These are phyloP conservation scores for Saccharomycopsis amapae DNA, from an alignment of 805 yeast genomes.

Conservation along the genomic window DNA sequence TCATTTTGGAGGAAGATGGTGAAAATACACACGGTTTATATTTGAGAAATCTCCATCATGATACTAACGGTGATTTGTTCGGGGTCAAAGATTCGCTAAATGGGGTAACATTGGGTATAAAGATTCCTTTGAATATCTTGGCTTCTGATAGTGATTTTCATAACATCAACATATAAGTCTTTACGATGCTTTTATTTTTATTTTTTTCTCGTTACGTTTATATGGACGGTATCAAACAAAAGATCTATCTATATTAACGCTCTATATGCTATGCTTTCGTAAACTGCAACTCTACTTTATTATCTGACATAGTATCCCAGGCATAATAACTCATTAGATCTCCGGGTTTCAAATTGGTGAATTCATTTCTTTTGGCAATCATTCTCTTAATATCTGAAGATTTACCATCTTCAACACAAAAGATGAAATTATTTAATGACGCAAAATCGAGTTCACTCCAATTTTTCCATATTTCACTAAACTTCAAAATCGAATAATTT, in stretches of 20 bases:
- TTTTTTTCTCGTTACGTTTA: too few relatives aligned
- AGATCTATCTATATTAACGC: too few relatives aligned
- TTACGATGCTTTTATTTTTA: too few relatives aligned
- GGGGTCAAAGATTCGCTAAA: conserved; percentile 31
- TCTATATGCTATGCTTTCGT: neutral
- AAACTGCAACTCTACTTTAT: conserved; percentile 2
- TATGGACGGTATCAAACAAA: too few relatives aligned
- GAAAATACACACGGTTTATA: conserved; percentile 16
- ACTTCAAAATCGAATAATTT: conserved; percentile 6
- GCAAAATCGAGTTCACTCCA: conserved; percentile 21
- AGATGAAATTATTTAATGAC: conserved; percentile 14
- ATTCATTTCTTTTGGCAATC: conserved; percentile 4
- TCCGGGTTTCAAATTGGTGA: neutral
- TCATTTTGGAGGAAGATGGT: conserved; percentile 26
- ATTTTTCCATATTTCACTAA: conserved; percentile 13
- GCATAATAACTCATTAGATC: conserved; percentile 10
- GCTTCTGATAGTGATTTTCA: conserved; percentile 27
- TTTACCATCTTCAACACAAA: neutral
- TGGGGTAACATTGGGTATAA: conserved; percentile 37
- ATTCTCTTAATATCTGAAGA: neutral
- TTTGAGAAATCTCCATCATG: conserved; percentile 29
- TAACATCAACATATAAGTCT: conserved; percentile 2
- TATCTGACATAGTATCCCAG: conserved; percentile 9
- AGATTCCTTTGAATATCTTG: conserved; percentile 38
- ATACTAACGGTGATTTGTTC: conserved; percentile 31